Conservation (phyloP, 176 grass and related monocot genomes). For the Microstegium vimineum region DNA sequence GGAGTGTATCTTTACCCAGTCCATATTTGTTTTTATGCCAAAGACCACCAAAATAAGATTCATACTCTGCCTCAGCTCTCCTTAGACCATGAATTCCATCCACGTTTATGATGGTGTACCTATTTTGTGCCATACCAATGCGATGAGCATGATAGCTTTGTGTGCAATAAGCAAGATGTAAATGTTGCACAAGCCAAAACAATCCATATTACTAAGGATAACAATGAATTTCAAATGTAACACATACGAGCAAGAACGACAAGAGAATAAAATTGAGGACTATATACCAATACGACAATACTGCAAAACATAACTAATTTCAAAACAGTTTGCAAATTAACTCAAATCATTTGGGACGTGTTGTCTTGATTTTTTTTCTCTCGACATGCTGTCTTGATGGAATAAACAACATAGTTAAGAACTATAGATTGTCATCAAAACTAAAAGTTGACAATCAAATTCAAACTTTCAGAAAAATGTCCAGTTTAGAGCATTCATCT, state of each 20-base stretch:
- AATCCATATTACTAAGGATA: not conserved
- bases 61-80: conserved; percentile 48
- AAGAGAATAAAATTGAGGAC: not conserved
- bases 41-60: conserved; percentile 50
- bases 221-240: not conserved
- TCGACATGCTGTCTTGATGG: not conserved
- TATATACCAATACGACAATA: not conserved
- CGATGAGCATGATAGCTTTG: conserved; percentile 1
- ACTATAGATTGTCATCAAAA: not conserved
- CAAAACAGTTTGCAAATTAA: not conserved
- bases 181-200: conserved; percentile 1
- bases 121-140: conserved; percentile 34
- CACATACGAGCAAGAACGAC: not conserved
- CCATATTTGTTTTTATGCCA: conserved; percentile 66
- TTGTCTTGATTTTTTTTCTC: not conserved
- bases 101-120: conserved; percentile 29
- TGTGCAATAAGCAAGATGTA: not conserved
- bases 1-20: conserved; percentile 44
- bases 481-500: not conserved
- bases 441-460: not conserved
- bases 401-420: not conserved
- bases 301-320: conserved; percentile 2
- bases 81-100: conserved; percentile 36
- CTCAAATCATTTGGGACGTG: not conserved
- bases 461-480: not conserved